These are phyloP conservation scores for Aspergillus fischeri DNA, from an alignment of 2,329 filamentous ascomycete species.

Conservation along the genomic window DNA sequence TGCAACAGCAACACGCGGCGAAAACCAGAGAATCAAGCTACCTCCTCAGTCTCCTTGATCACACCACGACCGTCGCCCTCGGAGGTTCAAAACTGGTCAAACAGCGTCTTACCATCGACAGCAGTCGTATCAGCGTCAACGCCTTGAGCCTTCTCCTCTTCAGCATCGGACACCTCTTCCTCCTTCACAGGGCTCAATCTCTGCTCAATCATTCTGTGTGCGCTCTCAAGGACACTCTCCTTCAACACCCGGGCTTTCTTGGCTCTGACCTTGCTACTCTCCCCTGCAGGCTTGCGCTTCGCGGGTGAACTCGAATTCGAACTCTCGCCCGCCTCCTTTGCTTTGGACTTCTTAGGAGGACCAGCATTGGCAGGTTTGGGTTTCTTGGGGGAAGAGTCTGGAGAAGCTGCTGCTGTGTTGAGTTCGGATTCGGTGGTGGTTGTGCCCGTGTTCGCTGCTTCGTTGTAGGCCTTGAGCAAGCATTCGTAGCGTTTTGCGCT, in stretches of 20 bases:
- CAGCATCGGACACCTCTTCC: not conserved
- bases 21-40: not conserved
- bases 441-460: constrained; percentile 11
- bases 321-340: not conserved
- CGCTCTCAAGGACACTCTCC: constrained; percentile 6
- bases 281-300: constrained; percentile 2
- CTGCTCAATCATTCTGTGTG: constrained; percentile 6
- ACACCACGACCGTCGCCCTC: not conserved
- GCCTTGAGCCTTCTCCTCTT: constrained; percentile 1
- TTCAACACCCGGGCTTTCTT: constrained; percentile 6
- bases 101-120: not conserved
- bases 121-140: not conserved
- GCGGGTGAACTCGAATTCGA: constrained; percentile 4
- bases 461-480: constrained; percentile 54
- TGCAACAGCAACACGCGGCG: not conserved
- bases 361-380: constrained; percentile 12
- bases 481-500: constrained; percentile 67
- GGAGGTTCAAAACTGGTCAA: not conserved
- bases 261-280: not conserved
- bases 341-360: constrained; percentile 3
- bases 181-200: not conserved
- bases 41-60: not conserved
- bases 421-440: constrained; percentile 12
- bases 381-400: constrained; percentile 9
- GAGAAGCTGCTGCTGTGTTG: constrained; percentile 21